phyloP scores from a whole-genome alignment of 148 eudicot genomes.

The Selenicereus undatus region DNA sequence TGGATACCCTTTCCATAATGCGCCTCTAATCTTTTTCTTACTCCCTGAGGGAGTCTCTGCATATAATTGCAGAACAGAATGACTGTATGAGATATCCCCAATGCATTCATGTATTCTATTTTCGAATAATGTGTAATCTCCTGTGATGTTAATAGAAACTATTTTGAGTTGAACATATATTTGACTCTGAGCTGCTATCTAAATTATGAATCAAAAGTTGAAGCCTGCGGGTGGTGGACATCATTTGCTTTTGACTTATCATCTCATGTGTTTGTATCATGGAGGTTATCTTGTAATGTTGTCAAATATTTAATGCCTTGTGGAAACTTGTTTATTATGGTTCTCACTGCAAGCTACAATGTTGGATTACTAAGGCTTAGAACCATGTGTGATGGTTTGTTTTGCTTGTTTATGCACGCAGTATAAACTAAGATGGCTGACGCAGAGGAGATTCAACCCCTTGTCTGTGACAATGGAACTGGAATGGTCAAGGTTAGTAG shows the following conservation, averaged over 20 bases:
- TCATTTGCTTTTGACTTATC: not conserved
- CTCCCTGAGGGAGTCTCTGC: not conserved
- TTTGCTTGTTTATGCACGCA: not conserved
- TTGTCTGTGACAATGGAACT: conserved; percentile 26
- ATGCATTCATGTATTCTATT: not conserved
- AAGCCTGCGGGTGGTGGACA: not conserved
- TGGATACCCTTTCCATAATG: too few species aligned
- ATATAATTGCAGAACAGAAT: not conserved
- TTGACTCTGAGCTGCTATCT: not conserved
- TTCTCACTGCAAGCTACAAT: not conserved
- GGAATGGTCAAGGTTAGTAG: conserved; percentile 15
- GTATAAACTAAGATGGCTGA: conserved; percentile 23
- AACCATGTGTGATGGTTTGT: not conserved
- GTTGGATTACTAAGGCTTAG: not conserved
- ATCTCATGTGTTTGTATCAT: not conserved
- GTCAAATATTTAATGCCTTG: not conserved
- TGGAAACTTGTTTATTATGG: not conserved
- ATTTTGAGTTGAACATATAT: not conserved
- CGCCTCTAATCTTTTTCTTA: not conserved
- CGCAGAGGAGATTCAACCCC: conserved; percentile 27
- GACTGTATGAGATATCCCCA: not conserved
- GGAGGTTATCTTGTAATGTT: not conserved
- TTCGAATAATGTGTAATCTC: not conserved
- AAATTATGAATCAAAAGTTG: not conserved
- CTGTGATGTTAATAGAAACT: not conserved